Conservation (phyloP, 768 basidiomycete species). For the Boletellus emodensis region DNA sequence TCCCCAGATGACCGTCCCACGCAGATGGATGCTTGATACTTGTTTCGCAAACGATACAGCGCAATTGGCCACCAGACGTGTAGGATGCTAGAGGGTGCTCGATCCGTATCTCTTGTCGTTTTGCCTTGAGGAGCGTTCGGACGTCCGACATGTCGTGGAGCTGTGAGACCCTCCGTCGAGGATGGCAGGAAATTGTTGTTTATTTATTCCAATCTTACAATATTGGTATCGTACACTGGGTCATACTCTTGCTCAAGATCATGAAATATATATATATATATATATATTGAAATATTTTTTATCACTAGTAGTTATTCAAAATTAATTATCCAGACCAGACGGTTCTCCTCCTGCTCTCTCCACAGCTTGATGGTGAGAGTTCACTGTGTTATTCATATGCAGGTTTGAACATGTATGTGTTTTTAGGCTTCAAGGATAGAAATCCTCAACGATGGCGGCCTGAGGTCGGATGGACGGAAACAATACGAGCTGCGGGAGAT, state of each 20-base stretch:
- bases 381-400: background rate
- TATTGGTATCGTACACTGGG: too few relatives aligned
- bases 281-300: too few relatives aligned
- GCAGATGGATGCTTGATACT: slow-evolving; percentile 71
- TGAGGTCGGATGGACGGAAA: slow-evolving; percentile 89
- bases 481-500: slow-evolving; percentile 88
- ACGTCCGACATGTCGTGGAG: slow-evolving; percentile 61
- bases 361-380: background rate
- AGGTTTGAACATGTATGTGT: background rate
- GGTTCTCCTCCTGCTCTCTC: background rate
- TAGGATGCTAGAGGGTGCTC: slow-evolving; percentile 74
- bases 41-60: slow-evolving; percentile 61
- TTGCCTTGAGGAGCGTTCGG: slow-evolving; percentile 78
- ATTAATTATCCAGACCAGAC: too few relatives aligned
- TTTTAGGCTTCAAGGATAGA: slow-evolving; percentile 54
- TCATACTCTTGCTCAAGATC: too few relatives aligned
- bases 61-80: slow-evolving; percentile 58
- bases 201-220: too few relatives aligned
- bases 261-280: too few relatives aligned
- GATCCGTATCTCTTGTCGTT: slow-evolving; percentile 70
- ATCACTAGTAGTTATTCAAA: too few relatives aligned
- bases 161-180: too few relatives aligned
- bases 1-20: slow-evolving; percentile 86
- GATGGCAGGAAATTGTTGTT: too few relatives aligned
- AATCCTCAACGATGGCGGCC: slow-evolving; percentile 79